phyloP scores from a whole-genome alignment of 2,329 filamentous ascomycete species.

The Sphaerulina vaccinii region DNA sequence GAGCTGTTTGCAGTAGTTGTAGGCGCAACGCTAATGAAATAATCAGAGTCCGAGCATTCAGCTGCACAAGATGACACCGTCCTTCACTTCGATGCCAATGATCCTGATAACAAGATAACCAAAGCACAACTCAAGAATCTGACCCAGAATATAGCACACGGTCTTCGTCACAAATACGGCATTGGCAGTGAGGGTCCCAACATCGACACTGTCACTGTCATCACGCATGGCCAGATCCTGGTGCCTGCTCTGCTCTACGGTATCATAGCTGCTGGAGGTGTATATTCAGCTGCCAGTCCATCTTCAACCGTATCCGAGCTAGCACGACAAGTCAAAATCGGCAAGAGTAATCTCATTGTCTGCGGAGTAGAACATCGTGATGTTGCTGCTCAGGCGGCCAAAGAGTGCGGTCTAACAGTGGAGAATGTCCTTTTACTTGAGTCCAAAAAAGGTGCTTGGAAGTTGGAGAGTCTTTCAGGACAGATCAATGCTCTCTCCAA shows the following conservation, averaged over 20 bases:
- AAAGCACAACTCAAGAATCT: slow-evolving; percentile 52
- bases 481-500: slow-evolving; percentile 35
- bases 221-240: slow-evolving; percentile 58
- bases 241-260: slow-evolving; percentile 56
- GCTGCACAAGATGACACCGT: slow-evolving; percentile 49
- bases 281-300: slow-evolving; percentile 57
- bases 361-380: slow-evolving; percentile 52
- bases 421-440: slow-evolving; percentile 53
- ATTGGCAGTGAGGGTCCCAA: slow-evolving; percentile 52
- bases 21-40: too few relatives aligned
- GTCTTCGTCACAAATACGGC: slow-evolving; percentile 54
- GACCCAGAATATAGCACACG: slow-evolving; percentile 55
- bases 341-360: slow-evolving; percentile 44
- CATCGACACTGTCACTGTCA: slow-evolving; percentile 56
- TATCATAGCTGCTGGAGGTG: slow-evolving; percentile 58
- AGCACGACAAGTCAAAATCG: slow-evolving; percentile 48
- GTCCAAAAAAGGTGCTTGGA: slow-evolving; percentile 39
- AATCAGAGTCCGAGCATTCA: slow-evolving; percentile 30
- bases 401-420: slow-evolving; percentile 47
- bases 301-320: slow-evolving; percentile 54
- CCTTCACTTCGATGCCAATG: slow-evolving; percentile 58
- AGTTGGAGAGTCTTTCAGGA: slow-evolving; percentile 39
- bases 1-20: too few relatives aligned
- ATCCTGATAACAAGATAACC: slow-evolving; percentile 55
- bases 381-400: slow-evolving; percentile 51